Percentiles rank a stretch among this genome's conserved stretches.
Conservation (phyloP, 2,329 filamentous ascomycete genomes). For the Chalaropsis ovoidea region DNA sequence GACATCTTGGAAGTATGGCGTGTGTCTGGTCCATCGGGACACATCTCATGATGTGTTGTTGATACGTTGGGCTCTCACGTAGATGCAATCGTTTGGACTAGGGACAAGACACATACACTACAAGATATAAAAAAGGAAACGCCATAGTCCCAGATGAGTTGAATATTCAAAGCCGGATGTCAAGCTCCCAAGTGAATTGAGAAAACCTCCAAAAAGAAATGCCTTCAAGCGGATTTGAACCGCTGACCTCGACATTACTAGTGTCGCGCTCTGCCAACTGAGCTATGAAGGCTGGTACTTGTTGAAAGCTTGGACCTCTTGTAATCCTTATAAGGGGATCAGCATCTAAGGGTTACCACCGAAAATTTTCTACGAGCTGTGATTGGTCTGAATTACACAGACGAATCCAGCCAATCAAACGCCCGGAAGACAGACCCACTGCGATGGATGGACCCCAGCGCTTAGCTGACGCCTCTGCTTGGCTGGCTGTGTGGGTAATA, state of each 20-base stretch:
- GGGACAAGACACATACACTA: too few species aligned
- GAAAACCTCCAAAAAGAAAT: conserved; percentile 1
- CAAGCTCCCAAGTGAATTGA: too few species aligned
- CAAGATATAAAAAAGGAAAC: too few species aligned
- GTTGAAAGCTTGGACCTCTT: neutral
- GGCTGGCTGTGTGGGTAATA: conserved; percentile 10
- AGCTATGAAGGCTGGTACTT: conserved; percentile 21
- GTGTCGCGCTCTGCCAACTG: conserved; percentile 25
- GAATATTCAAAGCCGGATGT: too few species aligned
- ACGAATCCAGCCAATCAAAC: conserved; percentile 15
- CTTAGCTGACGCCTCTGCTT: conserved; percentile 26
- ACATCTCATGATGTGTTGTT: neutral
- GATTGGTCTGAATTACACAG: too few species aligned
- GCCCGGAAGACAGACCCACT: neutral
- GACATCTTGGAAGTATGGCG: neutral
- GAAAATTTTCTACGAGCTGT: too few species aligned
- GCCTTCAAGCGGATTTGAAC: conserved; percentile 25
- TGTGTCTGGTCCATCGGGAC: neutral
- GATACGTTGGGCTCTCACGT: neutral
- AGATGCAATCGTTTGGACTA: neutral
- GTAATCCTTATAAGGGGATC: neutral
- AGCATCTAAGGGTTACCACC: too few species aligned
- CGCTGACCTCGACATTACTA: conserved; percentile 25
- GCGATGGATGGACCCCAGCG: conserved; percentile 18
- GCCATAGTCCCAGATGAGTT: too few species aligned